Percentiles rank a stretch among this genome's conserved stretches.
Evolutionary conservation across 441 rosid species (phyloP).

Genomic region (Gossypium aridum): DNA sequence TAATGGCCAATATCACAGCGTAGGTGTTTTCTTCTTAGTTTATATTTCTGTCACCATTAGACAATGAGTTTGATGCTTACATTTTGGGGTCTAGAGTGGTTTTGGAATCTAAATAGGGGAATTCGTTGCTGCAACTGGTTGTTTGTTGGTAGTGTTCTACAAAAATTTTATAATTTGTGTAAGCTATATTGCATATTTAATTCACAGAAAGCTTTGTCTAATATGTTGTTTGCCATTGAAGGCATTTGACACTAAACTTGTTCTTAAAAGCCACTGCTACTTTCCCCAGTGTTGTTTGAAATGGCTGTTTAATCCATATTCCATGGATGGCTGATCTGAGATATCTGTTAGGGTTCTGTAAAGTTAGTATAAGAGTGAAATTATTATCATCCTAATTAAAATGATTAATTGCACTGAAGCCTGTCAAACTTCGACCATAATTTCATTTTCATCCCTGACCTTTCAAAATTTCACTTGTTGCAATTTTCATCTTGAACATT

Average conservation of each 20-base stretch:
- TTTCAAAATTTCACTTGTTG: not conserved
- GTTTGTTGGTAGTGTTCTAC: not conserved
- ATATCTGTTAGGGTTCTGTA: not conserved
- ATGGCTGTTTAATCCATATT: not conserved
- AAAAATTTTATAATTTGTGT: too few species aligned
- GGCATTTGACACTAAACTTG: not conserved
- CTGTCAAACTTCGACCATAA: not conserved
- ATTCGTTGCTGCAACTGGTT: not conserved
- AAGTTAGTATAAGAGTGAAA: not conserved
- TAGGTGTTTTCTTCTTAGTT: too few species aligned
- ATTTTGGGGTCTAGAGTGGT: not conserved
- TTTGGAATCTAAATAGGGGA: not conserved
- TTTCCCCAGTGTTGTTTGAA: not conserved
- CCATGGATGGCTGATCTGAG: not conserved
- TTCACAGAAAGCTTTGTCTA: not conserved
- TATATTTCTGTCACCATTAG: not conserved
- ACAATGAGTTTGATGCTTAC: not conserved
- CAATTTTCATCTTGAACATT: not conserved
- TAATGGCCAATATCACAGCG: not conserved
- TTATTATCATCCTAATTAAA: not conserved
- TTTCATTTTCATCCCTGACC: not conserved
- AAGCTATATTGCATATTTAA: not conserved
- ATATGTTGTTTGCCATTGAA: not conserved
- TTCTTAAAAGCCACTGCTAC: not conserved
- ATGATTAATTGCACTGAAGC: not conserved